Conservation (phyloP, 2,329 filamentous ascomycete species). For the Nakataea oryzae region DNA sequence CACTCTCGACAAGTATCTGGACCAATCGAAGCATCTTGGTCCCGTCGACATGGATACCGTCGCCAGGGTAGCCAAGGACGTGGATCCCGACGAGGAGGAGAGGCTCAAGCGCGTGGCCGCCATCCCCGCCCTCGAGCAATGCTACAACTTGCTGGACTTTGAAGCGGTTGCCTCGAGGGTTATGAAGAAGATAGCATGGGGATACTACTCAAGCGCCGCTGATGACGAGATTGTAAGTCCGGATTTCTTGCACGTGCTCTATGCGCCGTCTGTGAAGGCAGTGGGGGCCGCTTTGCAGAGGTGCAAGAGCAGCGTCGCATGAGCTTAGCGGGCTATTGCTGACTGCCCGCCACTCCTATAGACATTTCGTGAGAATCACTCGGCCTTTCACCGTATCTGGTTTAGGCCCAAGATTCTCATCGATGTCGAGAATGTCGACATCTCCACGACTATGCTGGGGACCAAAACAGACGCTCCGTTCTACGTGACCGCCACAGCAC, state of each 20-base stretch:
- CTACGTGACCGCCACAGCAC: slow-evolving; percentile 91
- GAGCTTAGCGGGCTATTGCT: background rate
- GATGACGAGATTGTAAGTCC: slow-evolving; percentile 71
- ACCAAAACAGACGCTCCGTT: slow-evolving; percentile 77
- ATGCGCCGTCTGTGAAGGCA: background rate
- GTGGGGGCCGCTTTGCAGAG: too few species aligned
- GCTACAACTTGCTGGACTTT: slow-evolving; percentile 92
- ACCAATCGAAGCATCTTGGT: slow-evolving; percentile 79
- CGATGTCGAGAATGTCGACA: slow-evolving; percentile 80
- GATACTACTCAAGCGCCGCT: slow-evolving; percentile 90
- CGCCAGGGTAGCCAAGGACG: slow-evolving; percentile 52
- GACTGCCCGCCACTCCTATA: slow-evolving; percentile 22
- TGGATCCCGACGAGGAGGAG: slow-evolving; percentile 49
- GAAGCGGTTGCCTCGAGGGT: slow-evolving; percentile 81
- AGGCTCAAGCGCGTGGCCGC: slow-evolving; percentile 62
- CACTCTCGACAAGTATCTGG: slow-evolving; percentile 76
- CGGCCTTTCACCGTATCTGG: slow-evolving; percentile 93
- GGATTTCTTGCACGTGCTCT: background rate
- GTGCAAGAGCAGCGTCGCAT: background rate
- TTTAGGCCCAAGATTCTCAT: slow-evolving; percentile 85
- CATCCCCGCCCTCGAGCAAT: slow-evolving; percentile 76
- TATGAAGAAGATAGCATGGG: slow-evolving; percentile 97
- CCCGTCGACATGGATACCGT: slow-evolving; percentile 81
- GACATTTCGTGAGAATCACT: slow-evolving; percentile 93
- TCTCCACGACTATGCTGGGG: slow-evolving; percentile 88